Base-by-base conservation (phyloP, 148 eudicot species). In the Agrostemma githago region DNA sequence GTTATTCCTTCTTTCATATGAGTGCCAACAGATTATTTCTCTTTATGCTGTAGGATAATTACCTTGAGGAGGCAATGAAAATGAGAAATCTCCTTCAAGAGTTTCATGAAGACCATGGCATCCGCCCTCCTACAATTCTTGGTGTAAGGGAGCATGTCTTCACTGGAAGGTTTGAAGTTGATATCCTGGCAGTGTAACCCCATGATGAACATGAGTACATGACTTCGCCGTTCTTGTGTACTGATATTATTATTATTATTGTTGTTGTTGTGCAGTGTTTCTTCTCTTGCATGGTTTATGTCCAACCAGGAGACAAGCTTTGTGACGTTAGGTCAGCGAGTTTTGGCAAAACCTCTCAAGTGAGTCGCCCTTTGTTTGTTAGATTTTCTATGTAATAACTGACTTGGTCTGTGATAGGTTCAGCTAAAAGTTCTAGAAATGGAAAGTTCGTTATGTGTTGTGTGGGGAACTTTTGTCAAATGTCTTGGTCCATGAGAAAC, bases 241-340 rank as follows among this genome's bases (percentile, higher is more conserved):
- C 51, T 5, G 46, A 5, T 9, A 34, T 38, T 44, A 61, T 46
- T 68, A 43, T 43, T 43, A 43, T 68, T 68, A 6, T 26, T 26
- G 41, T 62, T 75, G 42, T 34, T 65, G 64, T 41, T 77, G 41
- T 81, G 87, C 90, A 95, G 99, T 95, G 99, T 95, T 54, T 95
- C 99, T 63, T 95, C 99, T 66, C 85, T 95, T 79, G 99, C 99
- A 48, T 87, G 87, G 97, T 95, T 95, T 75, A 95, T 95, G 99
- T 95, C 99, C 71, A 92, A 95, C 72, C 99, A 95, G 78, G 99
- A 95, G 85, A 95, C 99, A 12, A 92, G 97, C 75, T 95, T 95
- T 74, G 99, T 95, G 67, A 95, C 99, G 64, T 77, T 95, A 83
- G 99, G 97, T 62, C 99, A 95, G 83, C 90, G 99, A 21, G 99